Conservation (phyloP, 2,329 filamentous ascomycete genomes). For the Penicillium sp. region DNA sequence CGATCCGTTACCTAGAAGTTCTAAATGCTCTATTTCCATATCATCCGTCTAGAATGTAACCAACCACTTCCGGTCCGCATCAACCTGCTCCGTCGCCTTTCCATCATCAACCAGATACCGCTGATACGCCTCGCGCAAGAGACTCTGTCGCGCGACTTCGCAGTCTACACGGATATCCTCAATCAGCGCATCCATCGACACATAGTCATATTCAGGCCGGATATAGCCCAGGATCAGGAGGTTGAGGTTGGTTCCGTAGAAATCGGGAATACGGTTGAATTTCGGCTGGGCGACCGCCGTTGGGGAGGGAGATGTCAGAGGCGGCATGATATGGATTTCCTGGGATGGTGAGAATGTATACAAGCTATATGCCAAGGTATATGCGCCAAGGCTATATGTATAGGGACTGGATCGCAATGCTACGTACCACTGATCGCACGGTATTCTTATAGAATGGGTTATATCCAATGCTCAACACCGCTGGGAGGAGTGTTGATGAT, state of each 20-base stretch:
- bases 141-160: slow-evolving; percentile 68
- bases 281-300: slow-evolving; percentile 28
- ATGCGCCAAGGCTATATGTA: background rate
- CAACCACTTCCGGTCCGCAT: slow-evolving; percentile 34
- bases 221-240: slow-evolving; percentile 82
- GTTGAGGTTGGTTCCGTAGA: slow-evolving; percentile 77
- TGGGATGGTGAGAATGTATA: slow-evolving; percentile 10
- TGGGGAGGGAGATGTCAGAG: slow-evolving; percentile 51
- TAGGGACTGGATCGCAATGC: background rate
- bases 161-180: slow-evolving; percentile 87
- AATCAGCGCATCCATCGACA: slow-evolving; percentile 72
- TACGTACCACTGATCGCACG: slow-evolving; percentile 63
- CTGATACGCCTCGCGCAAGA: slow-evolving; percentile 60
- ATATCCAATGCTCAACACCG: slow-evolving; percentile 93
- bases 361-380: background rate
- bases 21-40: background rate
- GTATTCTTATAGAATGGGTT: slow-evolving; percentile 97
- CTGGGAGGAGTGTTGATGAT: slow-evolving; percentile 59
- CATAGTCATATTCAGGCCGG: slow-evolving; percentile 83
- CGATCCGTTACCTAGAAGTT: no score
- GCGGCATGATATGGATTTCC: slow-evolving; percentile 82
- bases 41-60: slow-evolving; percentile 22
- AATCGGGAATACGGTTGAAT: slow-evolving; percentile 57
- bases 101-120: slow-evolving; percentile 36
- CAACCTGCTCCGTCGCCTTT: slow-evolving; percentile 26